A percentile compares a stretch with the other conserved stretches of the same genome.
Conservation (phyloP, 2,329 filamentous ascomycete genomes). For the Ophiocordyceps camponoti-saundersi region DNA sequence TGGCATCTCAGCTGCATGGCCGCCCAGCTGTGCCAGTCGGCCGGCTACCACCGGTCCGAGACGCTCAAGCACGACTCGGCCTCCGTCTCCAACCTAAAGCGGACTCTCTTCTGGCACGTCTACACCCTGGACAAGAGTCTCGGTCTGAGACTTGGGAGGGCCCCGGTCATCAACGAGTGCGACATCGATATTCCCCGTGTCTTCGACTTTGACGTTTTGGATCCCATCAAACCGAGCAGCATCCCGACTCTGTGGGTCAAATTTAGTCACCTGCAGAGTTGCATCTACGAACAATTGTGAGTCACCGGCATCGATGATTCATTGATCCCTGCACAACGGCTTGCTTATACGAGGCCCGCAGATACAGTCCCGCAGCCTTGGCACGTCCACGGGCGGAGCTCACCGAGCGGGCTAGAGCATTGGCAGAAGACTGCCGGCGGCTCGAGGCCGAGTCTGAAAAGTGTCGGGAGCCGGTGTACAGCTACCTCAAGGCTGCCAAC, state of each 20-base stretch:
- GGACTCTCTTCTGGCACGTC: slow-evolving; percentile 29
- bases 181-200: slow-evolving; percentile 34
- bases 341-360: slow-evolving; percentile 3
- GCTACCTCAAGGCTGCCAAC: slow-evolving; percentile 19
- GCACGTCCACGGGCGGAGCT: slow-evolving; percentile 21
- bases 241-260: slow-evolving; percentile 37
- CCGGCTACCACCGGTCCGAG: slow-evolving; percentile 39
- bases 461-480: slow-evolving; percentile 17
- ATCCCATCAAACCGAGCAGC: slow-evolving; percentile 11
- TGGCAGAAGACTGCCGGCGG: slow-evolving; percentile 20
- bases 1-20: slow-evolving; percentile 45
- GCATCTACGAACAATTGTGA: slow-evolving; percentile 35
- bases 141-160: slow-evolving; percentile 39
- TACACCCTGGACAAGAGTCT: slow-evolving; percentile 43
- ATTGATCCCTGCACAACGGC: too few relatives aligned
- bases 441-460: slow-evolving; percentile 18
- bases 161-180: slow-evolving; percentile 39
- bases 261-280: slow-evolving; percentile 37
- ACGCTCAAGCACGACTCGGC: slow-evolving; percentile 16
- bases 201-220: slow-evolving; percentile 24
- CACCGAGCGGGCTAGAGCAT: slow-evolving; percentile 18
- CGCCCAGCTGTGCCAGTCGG: slow-evolving; percentile 40
- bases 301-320: slow-evolving; percentile 1
- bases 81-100: slow-evolving; percentile 16
- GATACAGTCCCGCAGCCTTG: slow-evolving; percentile 33